phyloP scores from a whole-genome alignment of 2,329 filamentous ascomycete species.

The Dactylellina sp. region DNA sequence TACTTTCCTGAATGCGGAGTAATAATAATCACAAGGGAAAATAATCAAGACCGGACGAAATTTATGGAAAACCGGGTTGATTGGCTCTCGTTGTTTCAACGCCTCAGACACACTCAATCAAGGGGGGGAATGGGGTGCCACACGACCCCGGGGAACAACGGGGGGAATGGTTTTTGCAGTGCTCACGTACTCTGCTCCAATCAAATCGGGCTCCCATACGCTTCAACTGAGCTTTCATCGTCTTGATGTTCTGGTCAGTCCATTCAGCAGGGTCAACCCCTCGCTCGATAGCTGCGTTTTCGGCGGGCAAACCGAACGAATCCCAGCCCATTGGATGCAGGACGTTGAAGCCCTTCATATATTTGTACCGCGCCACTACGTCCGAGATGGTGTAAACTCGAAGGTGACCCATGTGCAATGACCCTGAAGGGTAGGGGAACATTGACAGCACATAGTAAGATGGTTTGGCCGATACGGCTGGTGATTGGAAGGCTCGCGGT shows the following conservation, averaged over 20 bases:
- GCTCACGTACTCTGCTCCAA: conserved; percentile 77
- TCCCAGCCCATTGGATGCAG: conserved; percentile 95
- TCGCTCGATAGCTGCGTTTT: conserved; percentile 88
- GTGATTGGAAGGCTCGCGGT: conserved; percentile 58
- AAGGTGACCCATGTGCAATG: conserved; percentile 85
- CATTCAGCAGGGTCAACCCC: conserved; percentile 81
- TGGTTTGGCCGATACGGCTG: conserved; percentile 62
- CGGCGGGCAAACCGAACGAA: conserved; percentile 88
- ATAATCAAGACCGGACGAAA: conserved; percentile 41
- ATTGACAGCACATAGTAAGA: conserved; percentile 80
- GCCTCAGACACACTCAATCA: conserved; percentile 39
- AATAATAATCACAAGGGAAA: conserved; percentile 6
- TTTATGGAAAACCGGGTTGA: conserved; percentile 42
- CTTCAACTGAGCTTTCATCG: conserved; percentile 84
- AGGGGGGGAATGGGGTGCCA: conserved; percentile 26
- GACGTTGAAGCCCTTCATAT: conserved; percentile 79
- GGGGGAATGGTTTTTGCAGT: conserved; percentile 8
- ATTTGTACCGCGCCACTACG: conserved; percentile 80
- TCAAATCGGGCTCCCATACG: conserved; percentile 85
- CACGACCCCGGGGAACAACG: conserved; percentile 39
- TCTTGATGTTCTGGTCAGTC: conserved; percentile 82
- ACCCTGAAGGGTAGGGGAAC: conserved; percentile 92
- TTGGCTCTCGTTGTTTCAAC: conserved; percentile 52
- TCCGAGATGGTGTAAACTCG: conserved; percentile 92
- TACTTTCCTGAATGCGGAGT: conserved; percentile 48